These are phyloP conservation scores for Paramecium octaurelia DNA, from an alignment of 73 alveolate genomes.

Conservation along the genomic window DNA sequence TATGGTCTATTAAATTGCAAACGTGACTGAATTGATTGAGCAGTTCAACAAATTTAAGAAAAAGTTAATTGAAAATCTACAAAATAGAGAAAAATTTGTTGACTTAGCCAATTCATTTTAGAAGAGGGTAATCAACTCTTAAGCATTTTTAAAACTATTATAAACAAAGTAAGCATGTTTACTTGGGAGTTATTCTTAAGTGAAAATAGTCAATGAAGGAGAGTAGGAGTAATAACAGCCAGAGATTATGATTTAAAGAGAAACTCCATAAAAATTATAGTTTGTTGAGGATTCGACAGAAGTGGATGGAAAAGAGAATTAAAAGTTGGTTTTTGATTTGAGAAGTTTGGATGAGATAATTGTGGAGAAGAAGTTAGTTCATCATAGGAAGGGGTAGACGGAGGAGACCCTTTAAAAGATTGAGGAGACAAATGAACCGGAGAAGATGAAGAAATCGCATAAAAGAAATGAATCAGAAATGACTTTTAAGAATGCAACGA, in stretches of 20 bases:
- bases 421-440: neutral
- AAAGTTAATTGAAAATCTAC: neutral
- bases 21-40: neutral
- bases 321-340: neutral
- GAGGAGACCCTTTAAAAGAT: neutral
- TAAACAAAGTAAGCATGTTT: neutral
- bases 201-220: neutral
- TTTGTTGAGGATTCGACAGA: neutral
- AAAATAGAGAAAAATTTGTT: neutral
- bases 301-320: neutral
- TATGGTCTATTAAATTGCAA: neutral
- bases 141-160: neutral
- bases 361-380: neutral
- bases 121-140: neutral
- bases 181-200: neutral
- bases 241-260: neutral
- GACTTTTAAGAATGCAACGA: neutral
- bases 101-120: neutral
- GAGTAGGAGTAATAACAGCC: neutral
- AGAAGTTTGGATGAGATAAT: neutral
- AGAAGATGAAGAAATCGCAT: neutral
- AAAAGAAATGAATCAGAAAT: neutral
- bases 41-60: neutral
- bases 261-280: neutral
- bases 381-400: neutral